A percentile compares a stretch with the other conserved stretches of the same genome.
These are phyloP conservation scores for Ophiostoma ulmi DNA, from an alignment of 2,329 filamentous ascomycete species.

Conservation along the genomic window DNA sequence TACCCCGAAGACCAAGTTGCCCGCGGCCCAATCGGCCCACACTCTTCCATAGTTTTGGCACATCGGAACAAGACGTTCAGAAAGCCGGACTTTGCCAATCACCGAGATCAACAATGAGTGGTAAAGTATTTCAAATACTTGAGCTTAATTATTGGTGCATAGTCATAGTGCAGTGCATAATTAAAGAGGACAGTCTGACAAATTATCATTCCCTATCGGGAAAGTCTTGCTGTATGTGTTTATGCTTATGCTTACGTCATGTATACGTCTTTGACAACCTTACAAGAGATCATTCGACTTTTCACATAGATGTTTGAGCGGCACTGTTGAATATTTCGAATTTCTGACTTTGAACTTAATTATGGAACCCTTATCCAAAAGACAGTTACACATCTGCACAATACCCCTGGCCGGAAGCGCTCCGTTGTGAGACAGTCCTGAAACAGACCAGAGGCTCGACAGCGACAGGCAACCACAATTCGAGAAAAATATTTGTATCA, in stretches of 20 bases:
- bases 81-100: neutral
- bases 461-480: neutral
- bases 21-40: no score
- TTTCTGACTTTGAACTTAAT: neutral
- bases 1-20: no score
- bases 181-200: neutral
- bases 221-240: neutral
- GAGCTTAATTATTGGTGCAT: no score
- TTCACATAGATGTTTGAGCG: neutral
- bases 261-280: no score
- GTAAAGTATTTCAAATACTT: neutral
- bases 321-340: neutral
- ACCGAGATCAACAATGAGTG: neutral
- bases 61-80: neutral
- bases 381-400: neutral
- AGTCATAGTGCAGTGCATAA: no score
- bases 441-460: slow-evolving; percentile 19
- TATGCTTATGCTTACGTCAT: neutral
- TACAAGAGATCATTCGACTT: no score
- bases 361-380: neutral
- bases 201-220: neutral
- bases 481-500: neutral
- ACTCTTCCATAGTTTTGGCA: neutral
- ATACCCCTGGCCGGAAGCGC: neutral
- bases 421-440: slow-evolving; percentile 24